Percentiles rank a stretch among this genome's conserved stretches.
Evolutionary conservation across 2,329 filamentous ascomycete genomes (phyloP).

Genomic region (Teratosphaeria destructans): DNA sequence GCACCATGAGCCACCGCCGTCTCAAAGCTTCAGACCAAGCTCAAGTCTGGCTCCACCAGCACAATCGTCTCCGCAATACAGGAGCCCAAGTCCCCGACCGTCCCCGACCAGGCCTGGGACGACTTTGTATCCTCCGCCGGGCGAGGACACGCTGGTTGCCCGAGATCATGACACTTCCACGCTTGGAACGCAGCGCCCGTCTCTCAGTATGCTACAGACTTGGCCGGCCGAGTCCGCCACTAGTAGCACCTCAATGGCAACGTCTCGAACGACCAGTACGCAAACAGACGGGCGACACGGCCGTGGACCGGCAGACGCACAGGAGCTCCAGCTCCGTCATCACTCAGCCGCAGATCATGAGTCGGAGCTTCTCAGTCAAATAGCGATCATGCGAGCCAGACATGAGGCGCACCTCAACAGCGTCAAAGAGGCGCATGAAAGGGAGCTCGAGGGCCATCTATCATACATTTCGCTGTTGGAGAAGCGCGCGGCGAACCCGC

Average conservation of each 20-base stretch:
- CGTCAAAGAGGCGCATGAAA: slow-evolving; percentile 28
- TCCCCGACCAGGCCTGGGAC: slow-evolving; percentile 1
- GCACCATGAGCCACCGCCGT: neutral
- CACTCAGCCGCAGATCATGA: slow-evolving; percentile 1
- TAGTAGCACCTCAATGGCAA: neutral
- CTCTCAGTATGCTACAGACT: slow-evolving; percentile 2
- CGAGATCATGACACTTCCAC: neutral
- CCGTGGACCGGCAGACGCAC: neutral
- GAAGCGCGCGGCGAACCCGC: slow-evolving; percentile 10
- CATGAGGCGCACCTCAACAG: slow-evolving; percentile 31
- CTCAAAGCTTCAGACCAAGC: slow-evolving; percentile 2
- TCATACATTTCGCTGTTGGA: slow-evolving; percentile 31
- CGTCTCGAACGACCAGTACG: neutral
- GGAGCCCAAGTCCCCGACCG: neutral
- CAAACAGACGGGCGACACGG: neutral
- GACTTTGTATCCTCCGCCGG: neutral
- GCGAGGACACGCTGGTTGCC: slow-evolving; percentile 3
- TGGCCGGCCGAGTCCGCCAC: neutral
- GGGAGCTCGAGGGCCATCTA: slow-evolving; percentile 29
- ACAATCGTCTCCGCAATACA: neutral
- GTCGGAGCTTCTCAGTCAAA: slow-evolving; percentile 18
- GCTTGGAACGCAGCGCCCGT: neutral
- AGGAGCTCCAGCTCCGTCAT: neutral
- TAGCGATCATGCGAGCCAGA: slow-evolving; percentile 25
- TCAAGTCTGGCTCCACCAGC: neutral